A percentile compares a stretch with the other conserved stretches of the same genome.
These are phyloP conservation scores for Rubus idaeus DNA, from an alignment of 306 rosid genomes.

Conservation along the genomic window DNA sequence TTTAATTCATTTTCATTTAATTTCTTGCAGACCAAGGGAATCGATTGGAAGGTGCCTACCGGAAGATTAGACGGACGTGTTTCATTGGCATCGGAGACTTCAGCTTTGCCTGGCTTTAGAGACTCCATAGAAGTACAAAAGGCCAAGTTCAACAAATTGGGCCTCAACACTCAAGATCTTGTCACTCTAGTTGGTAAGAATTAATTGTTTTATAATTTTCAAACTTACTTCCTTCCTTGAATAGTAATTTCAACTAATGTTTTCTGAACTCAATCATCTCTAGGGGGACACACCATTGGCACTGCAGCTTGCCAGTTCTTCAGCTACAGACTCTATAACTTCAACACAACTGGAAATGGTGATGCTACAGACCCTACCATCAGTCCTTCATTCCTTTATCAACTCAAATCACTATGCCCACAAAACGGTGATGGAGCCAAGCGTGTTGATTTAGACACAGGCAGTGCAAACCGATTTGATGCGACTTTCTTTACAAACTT, in stretches of 20 bases:
- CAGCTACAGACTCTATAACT: conserved; percentile 47
- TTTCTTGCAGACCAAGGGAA: conserved; percentile 11
- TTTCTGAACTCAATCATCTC: too few relatives aligned
- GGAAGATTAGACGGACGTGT: conserved; percentile 19
- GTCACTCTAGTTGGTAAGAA: not conserved
- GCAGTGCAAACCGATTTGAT: conserved; percentile 45
- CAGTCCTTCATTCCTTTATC: conserved; percentile 37
- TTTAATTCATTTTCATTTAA: not conserved
- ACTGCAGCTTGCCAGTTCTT: conserved; percentile 47
- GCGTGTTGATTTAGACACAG: conserved; percentile 44
- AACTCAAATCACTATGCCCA: conserved; percentile 48
- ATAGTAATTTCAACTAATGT: too few relatives aligned
- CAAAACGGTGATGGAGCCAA: conserved; percentile 32
- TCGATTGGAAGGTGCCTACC: conserved; percentile 18
- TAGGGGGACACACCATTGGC: conserved; percentile 65
- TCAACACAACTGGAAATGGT: conserved; percentile 24
- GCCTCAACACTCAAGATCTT: conserved; percentile 11
- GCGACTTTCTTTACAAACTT: conserved; percentile 36
- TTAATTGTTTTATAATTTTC: too few relatives aligned
- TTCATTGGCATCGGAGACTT: conserved; percentile 11
- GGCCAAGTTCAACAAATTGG: not conserved
- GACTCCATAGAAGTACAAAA: not conserved
- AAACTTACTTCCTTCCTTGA: too few relatives aligned
- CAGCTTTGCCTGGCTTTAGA: not conserved
- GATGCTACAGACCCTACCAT: conserved; percentile 47